A percentile compares a stretch with the other conserved stretches of the same genome.
These are phyloP conservation scores for Cercospora sp. DNA, from an alignment of 2,329 filamentous ascomycete species.

Conservation along the genomic window DNA sequence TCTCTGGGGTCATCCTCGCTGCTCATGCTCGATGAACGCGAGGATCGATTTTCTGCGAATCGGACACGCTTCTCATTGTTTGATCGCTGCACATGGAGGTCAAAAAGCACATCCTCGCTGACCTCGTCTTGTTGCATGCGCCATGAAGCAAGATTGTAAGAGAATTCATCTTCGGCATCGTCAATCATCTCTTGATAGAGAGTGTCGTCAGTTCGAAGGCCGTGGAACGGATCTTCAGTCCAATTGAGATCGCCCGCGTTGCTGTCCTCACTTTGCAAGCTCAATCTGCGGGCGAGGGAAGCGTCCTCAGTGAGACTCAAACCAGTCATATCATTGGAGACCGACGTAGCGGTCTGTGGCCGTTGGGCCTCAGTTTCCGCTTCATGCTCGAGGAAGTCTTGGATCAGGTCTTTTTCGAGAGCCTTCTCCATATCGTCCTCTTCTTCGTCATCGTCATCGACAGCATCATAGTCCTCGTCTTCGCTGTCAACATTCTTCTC, in stretches of 20 bases:
- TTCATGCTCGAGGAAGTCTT: slow-evolving; percentile 32
- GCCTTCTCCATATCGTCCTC: slow-evolving; percentile 30
- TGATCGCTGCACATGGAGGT: slow-evolving; percentile 25
- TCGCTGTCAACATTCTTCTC: slow-evolving; percentile 26
- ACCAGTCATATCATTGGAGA: slow-evolving; percentile 31
- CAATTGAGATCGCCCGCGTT: slow-evolving; percentile 29
- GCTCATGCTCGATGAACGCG: slow-evolving; percentile 37
- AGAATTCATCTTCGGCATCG: slow-evolving; percentile 33
- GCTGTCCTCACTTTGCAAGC: slow-evolving; percentile 30
- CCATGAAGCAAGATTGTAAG: slow-evolving; percentile 31
- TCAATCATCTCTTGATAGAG: slow-evolving; percentile 33
- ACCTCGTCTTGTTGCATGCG: slow-evolving; percentile 25
- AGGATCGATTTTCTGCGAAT: slow-evolving; percentile 38
- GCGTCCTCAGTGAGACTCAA: slow-evolving; percentile 23
- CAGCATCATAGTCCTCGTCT: slow-evolving; percentile 36
- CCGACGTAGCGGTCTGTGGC: slow-evolving; percentile 25
- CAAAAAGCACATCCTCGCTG: slow-evolving; percentile 22
- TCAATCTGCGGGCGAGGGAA: slow-evolving; percentile 30
- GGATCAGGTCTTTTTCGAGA: slow-evolving; percentile 34
- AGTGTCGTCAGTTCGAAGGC: slow-evolving; percentile 28
- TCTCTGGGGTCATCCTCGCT: slow-evolving; percentile 37
- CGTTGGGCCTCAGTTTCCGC: slow-evolving; percentile 5
- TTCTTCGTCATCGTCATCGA: slow-evolving; percentile 38
- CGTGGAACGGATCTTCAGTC: slow-evolving; percentile 36
- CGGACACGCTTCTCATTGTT: slow-evolving; percentile 39